Percentiles rank a stretch among this genome's conserved stretches.
Conservation (phyloP, 2,329 filamentous ascomycete genomes). For the Neonectria faginata region DNA sequence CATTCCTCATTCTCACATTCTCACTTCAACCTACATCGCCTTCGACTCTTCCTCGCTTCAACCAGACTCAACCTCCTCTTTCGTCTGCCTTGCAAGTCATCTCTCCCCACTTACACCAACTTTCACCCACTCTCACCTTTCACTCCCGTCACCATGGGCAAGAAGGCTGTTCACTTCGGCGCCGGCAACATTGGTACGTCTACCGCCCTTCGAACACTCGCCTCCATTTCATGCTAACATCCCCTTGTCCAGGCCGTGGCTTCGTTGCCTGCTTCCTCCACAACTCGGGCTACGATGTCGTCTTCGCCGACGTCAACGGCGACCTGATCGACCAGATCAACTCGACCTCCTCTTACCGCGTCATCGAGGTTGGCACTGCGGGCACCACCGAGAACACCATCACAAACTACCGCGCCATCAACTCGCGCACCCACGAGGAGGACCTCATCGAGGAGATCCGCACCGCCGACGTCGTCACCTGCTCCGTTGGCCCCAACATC, state of each 20-base stretch:
- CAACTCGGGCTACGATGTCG: conserved; percentile 93
- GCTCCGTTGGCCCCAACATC: conserved; percentile 95
- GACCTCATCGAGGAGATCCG: conserved; percentile 88
- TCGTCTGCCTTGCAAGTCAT: neutral
- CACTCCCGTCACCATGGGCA: conserved; percentile 57
- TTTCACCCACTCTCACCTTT: conserved; percentile 31
- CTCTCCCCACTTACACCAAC: conserved; percentile 32
- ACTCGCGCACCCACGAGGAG: conserved; percentile 86
- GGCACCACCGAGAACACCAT: conserved; percentile 85
- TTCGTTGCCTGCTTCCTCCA: conserved; percentile 94
- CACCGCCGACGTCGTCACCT: conserved; percentile 91
- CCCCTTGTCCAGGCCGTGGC: conserved; percentile 67
- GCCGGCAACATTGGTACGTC: conserved; percentile 82
- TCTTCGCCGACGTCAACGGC: conserved; percentile 96
- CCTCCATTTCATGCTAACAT: conserved; percentile 23
- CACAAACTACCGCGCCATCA: conserved; percentile 96
- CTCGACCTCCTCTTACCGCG: conserved; percentile 80
- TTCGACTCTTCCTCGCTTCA: neutral
- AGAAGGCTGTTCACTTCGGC: conserved; percentile 86
- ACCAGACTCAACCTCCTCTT: neutral
- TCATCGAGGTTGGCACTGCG: conserved; percentile 90
- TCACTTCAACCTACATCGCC: neutral
- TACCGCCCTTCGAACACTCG: neutral
- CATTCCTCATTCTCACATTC: conserved; percentile 24
- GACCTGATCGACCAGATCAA: conserved; percentile 84